Evolutionary conservation across 331 rosid species (phyloP), one percentile per base, ranked within the genome.

Genomic region (Malus hybrid): DNA sequence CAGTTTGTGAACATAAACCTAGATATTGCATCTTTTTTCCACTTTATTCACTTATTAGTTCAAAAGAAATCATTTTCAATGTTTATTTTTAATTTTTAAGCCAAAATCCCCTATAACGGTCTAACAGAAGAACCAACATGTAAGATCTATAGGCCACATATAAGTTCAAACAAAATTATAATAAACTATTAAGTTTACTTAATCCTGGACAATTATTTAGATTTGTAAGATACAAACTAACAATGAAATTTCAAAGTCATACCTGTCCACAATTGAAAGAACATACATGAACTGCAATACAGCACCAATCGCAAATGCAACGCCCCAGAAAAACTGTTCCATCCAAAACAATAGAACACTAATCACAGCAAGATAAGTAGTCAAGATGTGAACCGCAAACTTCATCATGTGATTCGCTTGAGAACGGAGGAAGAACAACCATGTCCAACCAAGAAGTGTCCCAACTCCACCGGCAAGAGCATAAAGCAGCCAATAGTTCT

Each of bases 331-430:
- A 78, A 91, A 86, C 81, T 87, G 92, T 7, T 87, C 69, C 19
- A 89, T 90, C 98, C 97, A 93, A 74, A 93, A 93, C 79, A 90
- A 91, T 83, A 93, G 85, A 81, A 93, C 98, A 81, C 98, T 90
- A 75, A 93, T 82, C 65, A 93, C 97, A 72, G 97, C 96, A 75
- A 91, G 98, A 80, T 90, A 93, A 8, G 97, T 90, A 42, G 97
- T 91, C 85, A 93, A 89, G 77, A 93, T 88, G 82, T 93, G 98
- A 42, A 91, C 98, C 14, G 96, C 84, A 73, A 93, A 84, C 85
- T 91, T 93, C 97, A 93, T 90, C 91, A 88, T 90, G 28, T 88
- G 87, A 65, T 77, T 85, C 4, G 90, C 93, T 11, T 84, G 87
- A n/a, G 96, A 91, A 64, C 97, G 92, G 74, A 91, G 82, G 55